Percentiles rank a stretch among this genome's conserved stretches.
Conservation (phyloP, 2,329 filamentous ascomycete genomes). For the Xylaria digitata region DNA sequence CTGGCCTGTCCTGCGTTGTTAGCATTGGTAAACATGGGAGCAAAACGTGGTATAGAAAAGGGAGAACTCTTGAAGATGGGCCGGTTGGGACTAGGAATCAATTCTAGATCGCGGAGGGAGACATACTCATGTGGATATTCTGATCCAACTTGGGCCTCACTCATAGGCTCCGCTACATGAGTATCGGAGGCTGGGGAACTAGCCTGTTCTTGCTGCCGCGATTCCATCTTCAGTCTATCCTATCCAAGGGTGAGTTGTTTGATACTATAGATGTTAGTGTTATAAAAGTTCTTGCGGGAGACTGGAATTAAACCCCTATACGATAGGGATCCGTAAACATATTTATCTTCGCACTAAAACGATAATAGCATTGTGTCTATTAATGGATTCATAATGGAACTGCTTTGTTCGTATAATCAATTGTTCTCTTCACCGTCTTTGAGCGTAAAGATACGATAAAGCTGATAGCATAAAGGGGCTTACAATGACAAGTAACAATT, state of each 20-base stretch:
- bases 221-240: constrained; percentile 3
- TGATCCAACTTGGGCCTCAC: background rate
- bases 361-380: background rate
- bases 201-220: background rate
- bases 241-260: background rate
- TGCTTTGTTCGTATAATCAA: background rate
- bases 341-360: background rate
- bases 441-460: background rate
- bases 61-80: background rate
- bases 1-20: background rate
- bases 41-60: background rate
- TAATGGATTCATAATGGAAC: background rate
- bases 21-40: background rate
- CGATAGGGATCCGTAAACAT: background rate
- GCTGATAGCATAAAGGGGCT: background rate
- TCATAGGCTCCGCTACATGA: background rate
- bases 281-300: background rate
- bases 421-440: background rate
- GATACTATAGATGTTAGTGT: background rate
- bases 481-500: background rate
- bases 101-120: constrained; percentile 10
- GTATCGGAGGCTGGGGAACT: background rate
- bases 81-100: background rate
- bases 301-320: background rate
- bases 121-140: constrained; percentile 3